Percentiles rank a stretch among this genome's conserved stretches.
phyloP scores from a whole-genome alignment of 371 early-diverging fungal species.

The Mortierella sp. region DNA sequence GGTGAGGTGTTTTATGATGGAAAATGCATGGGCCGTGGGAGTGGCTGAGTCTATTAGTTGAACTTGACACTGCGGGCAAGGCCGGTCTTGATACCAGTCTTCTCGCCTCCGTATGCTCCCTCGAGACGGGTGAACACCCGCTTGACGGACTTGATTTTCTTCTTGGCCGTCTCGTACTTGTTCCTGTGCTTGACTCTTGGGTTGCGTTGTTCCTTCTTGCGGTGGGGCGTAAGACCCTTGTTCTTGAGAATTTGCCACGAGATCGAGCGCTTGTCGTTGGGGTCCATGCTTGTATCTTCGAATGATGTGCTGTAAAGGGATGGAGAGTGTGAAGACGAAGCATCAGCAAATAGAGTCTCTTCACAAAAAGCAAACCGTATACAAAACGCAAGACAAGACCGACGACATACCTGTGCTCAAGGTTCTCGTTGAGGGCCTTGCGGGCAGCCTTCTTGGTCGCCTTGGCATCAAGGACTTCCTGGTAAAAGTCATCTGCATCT shows the following conservation, averaged over 20 bases:
- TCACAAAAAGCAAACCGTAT: neutral
- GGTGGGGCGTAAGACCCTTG: constrained; percentile 94
- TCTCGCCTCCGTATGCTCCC: constrained; percentile 91
- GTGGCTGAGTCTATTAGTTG: constrained; percentile 16
- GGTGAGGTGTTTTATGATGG: neutral
- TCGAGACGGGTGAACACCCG: constrained; percentile 74
- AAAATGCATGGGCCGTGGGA: neutral
- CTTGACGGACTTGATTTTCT: constrained; percentile 87
- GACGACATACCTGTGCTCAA: constrained; percentile 53
- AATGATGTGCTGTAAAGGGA: constrained; percentile 43
- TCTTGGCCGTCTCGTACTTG: constrained; percentile 91
- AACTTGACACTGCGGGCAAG: constrained; percentile 86
- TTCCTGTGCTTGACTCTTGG: constrained; percentile 94
- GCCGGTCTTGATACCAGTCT: constrained; percentile 93
- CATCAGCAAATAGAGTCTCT: neutral
- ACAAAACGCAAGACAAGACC: neutral
- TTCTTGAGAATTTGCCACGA: constrained; percentile 95
- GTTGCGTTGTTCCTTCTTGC: constrained; percentile 95
- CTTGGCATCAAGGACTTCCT: constrained; percentile 62
- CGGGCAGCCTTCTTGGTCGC: constrained; percentile 65
- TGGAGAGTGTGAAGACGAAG: neutral
- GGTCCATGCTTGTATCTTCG: constrained; percentile 55
- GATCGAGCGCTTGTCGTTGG: constrained; percentile 81
- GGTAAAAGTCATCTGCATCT: constrained; percentile 72
- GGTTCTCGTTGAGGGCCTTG: constrained; percentile 61